These are phyloP conservation scores for Pestalotiopsis sp. DNA, from an alignment of 2,329 filamentous ascomycete species.

Conservation along the genomic window DNA sequence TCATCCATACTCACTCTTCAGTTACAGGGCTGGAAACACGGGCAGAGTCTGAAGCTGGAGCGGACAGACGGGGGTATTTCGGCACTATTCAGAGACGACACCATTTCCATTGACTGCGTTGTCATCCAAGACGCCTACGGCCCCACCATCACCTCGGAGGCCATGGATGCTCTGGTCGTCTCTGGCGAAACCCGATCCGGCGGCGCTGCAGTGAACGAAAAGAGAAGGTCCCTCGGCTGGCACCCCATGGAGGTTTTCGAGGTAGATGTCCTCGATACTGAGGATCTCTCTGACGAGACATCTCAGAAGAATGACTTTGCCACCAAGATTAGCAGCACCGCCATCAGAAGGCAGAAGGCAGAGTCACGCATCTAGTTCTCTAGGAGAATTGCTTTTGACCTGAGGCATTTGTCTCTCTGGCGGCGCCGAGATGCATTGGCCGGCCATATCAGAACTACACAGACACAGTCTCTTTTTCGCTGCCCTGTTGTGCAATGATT, in stretches of 20 bases:
- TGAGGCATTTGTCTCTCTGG: neutral
- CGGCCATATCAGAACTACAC: neutral
- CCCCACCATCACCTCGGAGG: slow-evolving; percentile 82
- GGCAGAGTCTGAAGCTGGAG: slow-evolving; percentile 36
- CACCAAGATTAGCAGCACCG: slow-evolving; percentile 89
- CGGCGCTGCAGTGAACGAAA: slow-evolving; percentile 84
- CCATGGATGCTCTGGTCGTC: slow-evolving; percentile 79
- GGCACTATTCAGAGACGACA: slow-evolving; percentile 60
- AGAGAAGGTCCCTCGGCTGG: slow-evolving; percentile 77
- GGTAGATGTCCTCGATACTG: slow-evolving; percentile 81
- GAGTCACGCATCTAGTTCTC: slow-evolving; percentile 20
- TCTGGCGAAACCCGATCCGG: slow-evolving; percentile 87
- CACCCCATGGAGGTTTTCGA: slow-evolving; percentile 77
- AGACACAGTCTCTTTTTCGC: neutral
- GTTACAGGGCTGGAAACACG: slow-evolving; percentile 45
- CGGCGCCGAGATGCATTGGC: neutral
- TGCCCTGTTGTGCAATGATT: neutral
- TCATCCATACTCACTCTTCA: slow-evolving; percentile 58
- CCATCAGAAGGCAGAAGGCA: slow-evolving; percentile 64
- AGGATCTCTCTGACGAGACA: slow-evolving; percentile 49
- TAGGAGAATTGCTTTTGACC: neutral
- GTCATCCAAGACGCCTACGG: slow-evolving; percentile 88
- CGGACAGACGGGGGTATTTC: slow-evolving; percentile 48
- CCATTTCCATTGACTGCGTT: slow-evolving; percentile 74
- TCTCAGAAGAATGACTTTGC: slow-evolving; percentile 66